Base-by-base conservation (phyloP, 345 rosid genomes). In the Kandelia obovata region DNA sequence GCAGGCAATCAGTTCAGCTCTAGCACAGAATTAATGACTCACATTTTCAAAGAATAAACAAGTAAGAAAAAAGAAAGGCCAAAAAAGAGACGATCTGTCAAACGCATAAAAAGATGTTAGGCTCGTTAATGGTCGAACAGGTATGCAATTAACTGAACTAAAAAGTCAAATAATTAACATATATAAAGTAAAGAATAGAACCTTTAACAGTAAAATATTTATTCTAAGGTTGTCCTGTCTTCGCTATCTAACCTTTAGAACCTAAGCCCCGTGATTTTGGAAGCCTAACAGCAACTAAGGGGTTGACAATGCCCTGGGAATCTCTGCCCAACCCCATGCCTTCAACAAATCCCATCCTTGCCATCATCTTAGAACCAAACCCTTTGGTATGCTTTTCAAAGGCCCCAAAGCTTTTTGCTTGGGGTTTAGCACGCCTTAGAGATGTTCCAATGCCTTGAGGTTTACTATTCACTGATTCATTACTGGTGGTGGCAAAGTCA, bases 331-430 rank as follows among this genome's bases (percentile, higher is more conserved):
- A 76, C 13, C 97, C 94, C 53, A 37, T 83, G 64, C 98, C 97
- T 78, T 90, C 94, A 2, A 93, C 82, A 52, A 93, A 93, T 5
- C 97, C 96, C 98, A 93, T 92, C 66, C 72, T 93, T 1, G 85
- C 89, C 98, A 91, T 93, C 87, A 91, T 88, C 79, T 75, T 91
- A 5, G 97, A 91, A 23, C 98, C 96, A 43, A 93, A 91, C 17
- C 97, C 97, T 77, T 80, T 86, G 34, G 97, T 91, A 76, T 91
- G 96, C 83, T 78, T 88, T 72, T 94, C 98, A 55, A 88, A 91
- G 58, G 81, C 80, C 73, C 95, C 96, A 19, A 89, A 1, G 31
- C 59, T 58, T 68, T 37, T 55, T 23, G 59, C 39, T 68, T 28
- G 60, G 39, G 59, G 60, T 3, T 68, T 62, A 0, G 31, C 10